Base-by-base conservation (phyloP, 1,284 basidiomycete genomes). In the Trichosporon sp. region DNA sequence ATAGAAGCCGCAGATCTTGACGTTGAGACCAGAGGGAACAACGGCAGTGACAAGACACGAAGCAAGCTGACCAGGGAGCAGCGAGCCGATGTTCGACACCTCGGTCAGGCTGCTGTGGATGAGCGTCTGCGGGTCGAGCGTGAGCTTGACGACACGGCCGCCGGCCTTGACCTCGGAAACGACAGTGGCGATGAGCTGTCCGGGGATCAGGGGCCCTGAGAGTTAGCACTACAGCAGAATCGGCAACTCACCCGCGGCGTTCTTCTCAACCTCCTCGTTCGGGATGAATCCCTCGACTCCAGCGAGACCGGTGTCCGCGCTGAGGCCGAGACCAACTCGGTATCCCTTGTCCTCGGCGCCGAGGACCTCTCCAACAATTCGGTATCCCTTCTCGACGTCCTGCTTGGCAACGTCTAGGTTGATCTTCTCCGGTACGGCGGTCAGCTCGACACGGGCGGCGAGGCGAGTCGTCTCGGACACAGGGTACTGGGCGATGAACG, bases 281-380 rank as follows among this genome's bases (percentile, higher is more conserved):
- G 89, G 86, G 62, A 95, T 77, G 81, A 95, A 96, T 25, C 92
- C 92, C 67, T 91, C 89, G 31, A 90, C 81, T 1, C 67, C 70
- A 11, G 66, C 73, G 2, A 73, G 69, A 7, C 71, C 76, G 18
- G 72, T 74, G 64, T 80, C 77, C 34, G 89, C 88, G 12, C 87
- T 80, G 23, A 96, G 77, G 0, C 97, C 97, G 38, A 96, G 85
- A 74, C 96, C 92, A 23, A 99, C 86, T 66, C 91, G 88, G 83
- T 96, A 98, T 0, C 96, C 96, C 82, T 98, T 93, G 77, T 99
- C 97, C 84, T 99, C 97, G 35, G 92, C 85, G 76, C 91, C 92
- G 81, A 91, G 89, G 32, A 98, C 86, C 60, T 91, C 88, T 11
- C 89, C 92, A 0, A 90, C 87, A 65, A 97, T 84, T 79, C 91